Percentiles rank a stretch among this genome's conserved stretches.
These are phyloP conservation scores for Diversispora epigaea DNA, from an alignment of 192 early-diverging fungal species.

Conservation along the genomic window DNA sequence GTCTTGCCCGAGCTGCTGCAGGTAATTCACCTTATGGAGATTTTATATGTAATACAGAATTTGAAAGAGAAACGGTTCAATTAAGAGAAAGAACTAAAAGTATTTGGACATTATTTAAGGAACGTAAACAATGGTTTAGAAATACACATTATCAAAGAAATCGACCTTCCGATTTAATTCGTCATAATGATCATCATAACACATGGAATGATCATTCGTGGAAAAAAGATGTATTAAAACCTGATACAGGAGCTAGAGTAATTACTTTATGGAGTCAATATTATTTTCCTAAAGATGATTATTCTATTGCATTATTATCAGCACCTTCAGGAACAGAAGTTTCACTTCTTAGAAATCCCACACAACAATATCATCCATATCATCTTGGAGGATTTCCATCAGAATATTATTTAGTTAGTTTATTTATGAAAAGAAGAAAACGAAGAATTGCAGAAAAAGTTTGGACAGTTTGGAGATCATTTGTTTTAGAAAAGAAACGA, in stretches of 20 bases:
- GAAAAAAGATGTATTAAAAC: conserved; percentile 34
- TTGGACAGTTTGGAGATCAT: conserved; percentile 30
- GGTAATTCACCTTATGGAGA: conserved; percentile 47
- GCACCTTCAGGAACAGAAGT: conserved; percentile 11
- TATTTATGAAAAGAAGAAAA: conserved; percentile 25
- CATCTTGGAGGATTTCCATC: conserved; percentile 1
- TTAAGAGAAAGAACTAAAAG: conserved; percentile 37
- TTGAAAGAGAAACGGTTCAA: conserved; percentile 33
- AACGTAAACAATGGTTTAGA: conserved; percentile 40
- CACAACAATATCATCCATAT: neutral
- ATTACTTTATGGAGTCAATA: conserved; percentile 44
- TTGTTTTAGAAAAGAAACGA: conserved; percentile 23
- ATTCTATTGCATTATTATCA: conserved; percentile 22
- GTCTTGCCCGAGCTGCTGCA: conserved; percentile 38
- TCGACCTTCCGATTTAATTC: neutral
- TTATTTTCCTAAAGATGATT: conserved; percentile 37
- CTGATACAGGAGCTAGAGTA: conserved; percentile 40
- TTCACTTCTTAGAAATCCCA: neutral
- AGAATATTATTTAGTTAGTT: conserved; percentile 15
- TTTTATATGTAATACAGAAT: conserved; percentile 45
- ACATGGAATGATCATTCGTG: conserved; percentile 15
- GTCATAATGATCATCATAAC: neutral
- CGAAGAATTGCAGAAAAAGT: conserved; percentile 8
- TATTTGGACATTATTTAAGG: conserved; percentile 42
- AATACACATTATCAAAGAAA: conserved; percentile 34